These are phyloP conservation scores for Eucalyptus tenuipes DNA, from an alignment of 345 rosid species.

Conservation along the genomic window DNA sequence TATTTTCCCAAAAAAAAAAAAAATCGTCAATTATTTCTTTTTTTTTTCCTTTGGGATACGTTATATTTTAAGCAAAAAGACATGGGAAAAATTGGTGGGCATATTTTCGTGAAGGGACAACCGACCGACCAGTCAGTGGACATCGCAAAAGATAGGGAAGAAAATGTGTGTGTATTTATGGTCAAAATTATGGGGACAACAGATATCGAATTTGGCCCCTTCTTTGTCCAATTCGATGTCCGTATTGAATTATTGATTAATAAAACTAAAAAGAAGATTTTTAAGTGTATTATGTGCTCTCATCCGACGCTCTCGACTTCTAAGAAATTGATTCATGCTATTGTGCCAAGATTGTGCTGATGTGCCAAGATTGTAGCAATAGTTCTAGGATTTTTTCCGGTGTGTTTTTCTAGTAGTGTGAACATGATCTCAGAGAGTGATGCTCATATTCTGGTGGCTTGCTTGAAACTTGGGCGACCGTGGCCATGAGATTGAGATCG, in stretches of 20 bases:
- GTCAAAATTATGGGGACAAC: background rate
- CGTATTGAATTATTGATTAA: background rate
- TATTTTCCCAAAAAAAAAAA: no score
- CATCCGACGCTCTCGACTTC: background rate
- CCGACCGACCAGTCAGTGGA: background rate
- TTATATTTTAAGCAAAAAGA: background rate
- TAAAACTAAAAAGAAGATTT: background rate
- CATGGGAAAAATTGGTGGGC: background rate
- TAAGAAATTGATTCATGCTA: background rate
- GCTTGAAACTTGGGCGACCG: background rate
- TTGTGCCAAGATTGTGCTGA: no score
- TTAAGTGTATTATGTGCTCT: background rate
- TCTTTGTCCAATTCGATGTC: background rate
- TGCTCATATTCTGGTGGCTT: no score
- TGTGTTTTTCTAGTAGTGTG: accelerated
- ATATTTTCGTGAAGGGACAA: background rate
- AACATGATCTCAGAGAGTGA: background rate
- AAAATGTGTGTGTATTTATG: background rate
- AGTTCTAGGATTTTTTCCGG: background rate
- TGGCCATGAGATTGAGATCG: background rate
- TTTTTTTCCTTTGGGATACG: background rate
- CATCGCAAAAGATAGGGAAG: background rate
- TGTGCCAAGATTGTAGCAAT: background rate
- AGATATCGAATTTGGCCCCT: background rate
- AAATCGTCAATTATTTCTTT: background rate